These are phyloP conservation scores for Kodamaea ohmeri DNA, from an alignment of 1,139 yeast species.

Conservation along the genomic window DNA sequence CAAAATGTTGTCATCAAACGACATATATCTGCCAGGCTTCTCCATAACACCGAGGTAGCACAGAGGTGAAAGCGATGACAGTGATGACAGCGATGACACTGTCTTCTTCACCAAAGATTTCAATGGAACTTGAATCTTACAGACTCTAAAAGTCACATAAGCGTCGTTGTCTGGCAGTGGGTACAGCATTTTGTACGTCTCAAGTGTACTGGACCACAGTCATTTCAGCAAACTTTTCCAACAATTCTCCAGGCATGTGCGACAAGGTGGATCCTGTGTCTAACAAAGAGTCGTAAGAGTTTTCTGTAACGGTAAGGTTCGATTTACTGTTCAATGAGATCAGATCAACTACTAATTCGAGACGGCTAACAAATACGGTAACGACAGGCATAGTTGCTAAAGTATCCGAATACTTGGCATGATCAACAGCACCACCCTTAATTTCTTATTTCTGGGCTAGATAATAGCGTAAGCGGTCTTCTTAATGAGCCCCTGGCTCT, in stretches of 20 bases:
- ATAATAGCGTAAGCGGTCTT: constrained; percentile 49
- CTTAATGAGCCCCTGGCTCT: constrained; percentile 46
- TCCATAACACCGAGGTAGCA: constrained; percentile 32
- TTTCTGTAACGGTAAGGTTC: constrained; percentile 12
- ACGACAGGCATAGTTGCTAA: constrained; percentile 34
- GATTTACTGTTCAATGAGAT: constrained; percentile 4
- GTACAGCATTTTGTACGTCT: constrained; percentile 32
- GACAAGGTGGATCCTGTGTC: constrained; percentile 35
- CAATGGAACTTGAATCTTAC: constrained; percentile 49
- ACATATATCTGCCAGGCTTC: constrained; percentile 23
- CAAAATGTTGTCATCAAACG: constrained; percentile 72
- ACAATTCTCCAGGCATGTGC: constrained; percentile 29
- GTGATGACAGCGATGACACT: constrained; percentile 16
- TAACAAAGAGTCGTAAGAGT: constrained; percentile 17
- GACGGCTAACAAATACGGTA: constrained; percentile 26
- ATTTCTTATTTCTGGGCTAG: constrained; percentile 16
- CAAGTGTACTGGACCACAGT: constrained; percentile 26
- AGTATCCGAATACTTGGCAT: constrained; percentile 47
- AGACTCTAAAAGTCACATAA: constrained; percentile 46
- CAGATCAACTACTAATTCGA: constrained; percentile 26
- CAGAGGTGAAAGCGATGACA: too few relatives aligned
- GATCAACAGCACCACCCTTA: constrained; percentile 56
- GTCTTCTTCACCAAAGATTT: constrained; percentile 27
- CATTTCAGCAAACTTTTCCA: constrained; percentile 26
- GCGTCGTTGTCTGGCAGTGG: constrained; percentile 11